phyloP scores from a whole-genome alignment of 441 rosid species.

The Brassica balearica region DNA sequence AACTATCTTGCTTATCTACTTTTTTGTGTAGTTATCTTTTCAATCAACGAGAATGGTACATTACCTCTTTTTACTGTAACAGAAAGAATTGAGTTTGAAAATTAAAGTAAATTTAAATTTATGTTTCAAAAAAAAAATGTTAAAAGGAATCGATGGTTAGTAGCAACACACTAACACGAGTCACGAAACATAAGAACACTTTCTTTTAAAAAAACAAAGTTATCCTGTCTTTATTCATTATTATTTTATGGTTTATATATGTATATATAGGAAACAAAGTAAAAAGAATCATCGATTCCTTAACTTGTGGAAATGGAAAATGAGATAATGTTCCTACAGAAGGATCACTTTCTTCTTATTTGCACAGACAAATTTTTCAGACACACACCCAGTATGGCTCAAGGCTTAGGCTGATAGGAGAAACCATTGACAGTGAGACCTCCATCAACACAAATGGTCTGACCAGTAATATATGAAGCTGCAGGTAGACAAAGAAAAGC shows the following conservation, averaged over 20 bases:
- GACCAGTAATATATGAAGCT: conserved; percentile 39
- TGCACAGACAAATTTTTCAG: background rate
- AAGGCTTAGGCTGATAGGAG: background rate
- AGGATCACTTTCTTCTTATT: conserved; percentile 5
- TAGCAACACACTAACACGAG: no score
- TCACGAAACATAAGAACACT: background rate
- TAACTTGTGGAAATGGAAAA: background rate
- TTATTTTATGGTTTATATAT: background rate
- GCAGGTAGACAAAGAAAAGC: conserved; percentile 78
- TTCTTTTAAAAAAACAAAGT: background rate
- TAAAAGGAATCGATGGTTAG: no score
- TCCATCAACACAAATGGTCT: conserved; percentile 12
- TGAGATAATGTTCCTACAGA: background rate
- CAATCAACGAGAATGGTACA: no score
- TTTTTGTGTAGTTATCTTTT: no score
- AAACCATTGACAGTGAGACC: conserved; percentile 13
- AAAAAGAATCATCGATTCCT: background rate
- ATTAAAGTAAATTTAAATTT: no score
- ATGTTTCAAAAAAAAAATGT: no score
- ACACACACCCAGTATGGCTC: conserved; percentile 10
- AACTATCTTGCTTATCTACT: no score
- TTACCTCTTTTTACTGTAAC: no score
- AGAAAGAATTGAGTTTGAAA: no score
- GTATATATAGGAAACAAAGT: background rate
- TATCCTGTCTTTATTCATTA: conserved; percentile 1